Evolutionary conservation across 768 basidiomycete species (phyloP).

Genomic region (Podaxis pistillaris): DNA sequence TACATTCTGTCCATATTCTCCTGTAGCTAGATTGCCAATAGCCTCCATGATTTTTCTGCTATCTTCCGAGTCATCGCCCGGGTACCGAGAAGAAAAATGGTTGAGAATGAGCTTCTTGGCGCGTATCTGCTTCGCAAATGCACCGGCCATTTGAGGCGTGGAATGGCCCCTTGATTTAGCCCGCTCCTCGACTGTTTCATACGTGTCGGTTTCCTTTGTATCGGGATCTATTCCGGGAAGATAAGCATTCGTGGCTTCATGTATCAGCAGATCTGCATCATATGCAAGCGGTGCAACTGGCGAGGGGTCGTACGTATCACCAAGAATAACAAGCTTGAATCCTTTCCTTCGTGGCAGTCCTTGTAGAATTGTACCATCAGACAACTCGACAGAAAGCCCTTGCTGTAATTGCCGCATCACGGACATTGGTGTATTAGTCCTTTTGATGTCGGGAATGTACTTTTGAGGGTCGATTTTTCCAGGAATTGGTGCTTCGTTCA

Average conservation of each 20-base stretch:
- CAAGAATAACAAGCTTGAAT: conserved; percentile 77
- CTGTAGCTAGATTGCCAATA: conserved; percentile 55
- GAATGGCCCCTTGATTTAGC: conserved; percentile 83
- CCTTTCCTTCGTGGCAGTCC: conserved; percentile 68
- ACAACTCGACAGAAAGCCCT: conserved; percentile 60
- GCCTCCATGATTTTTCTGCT: conserved; percentile 59
- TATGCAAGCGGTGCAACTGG: conserved; percentile 56
- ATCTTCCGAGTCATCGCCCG: conserved; percentile 57
- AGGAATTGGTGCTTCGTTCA: conserved; percentile 67
- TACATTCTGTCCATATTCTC: conserved; percentile 54
- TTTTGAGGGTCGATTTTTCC: conserved; percentile 72
- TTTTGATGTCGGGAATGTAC: conserved; percentile 67
- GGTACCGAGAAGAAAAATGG: conserved; percentile 83
- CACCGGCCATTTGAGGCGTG: conserved; percentile 88
- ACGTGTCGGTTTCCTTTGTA: conserved; percentile 62
- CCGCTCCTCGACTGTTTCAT: conserved; percentile 57
- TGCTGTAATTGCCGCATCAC: conserved; percentile 66
- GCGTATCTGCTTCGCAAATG: conserved; percentile 65
- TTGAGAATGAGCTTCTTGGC: conserved; percentile 72
- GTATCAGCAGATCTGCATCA: conserved; percentile 73
- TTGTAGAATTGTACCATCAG: conserved; percentile 69
- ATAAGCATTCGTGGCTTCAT: conserved; percentile 90
- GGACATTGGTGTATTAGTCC: conserved; percentile 67
- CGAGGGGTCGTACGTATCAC: conserved; percentile 84
- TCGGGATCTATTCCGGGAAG: conserved; percentile 60